Percentiles rank a stretch among this genome's conserved stretches.
Conservation (phyloP, 345 rosid species). For the Citrus sp. region DNA sequence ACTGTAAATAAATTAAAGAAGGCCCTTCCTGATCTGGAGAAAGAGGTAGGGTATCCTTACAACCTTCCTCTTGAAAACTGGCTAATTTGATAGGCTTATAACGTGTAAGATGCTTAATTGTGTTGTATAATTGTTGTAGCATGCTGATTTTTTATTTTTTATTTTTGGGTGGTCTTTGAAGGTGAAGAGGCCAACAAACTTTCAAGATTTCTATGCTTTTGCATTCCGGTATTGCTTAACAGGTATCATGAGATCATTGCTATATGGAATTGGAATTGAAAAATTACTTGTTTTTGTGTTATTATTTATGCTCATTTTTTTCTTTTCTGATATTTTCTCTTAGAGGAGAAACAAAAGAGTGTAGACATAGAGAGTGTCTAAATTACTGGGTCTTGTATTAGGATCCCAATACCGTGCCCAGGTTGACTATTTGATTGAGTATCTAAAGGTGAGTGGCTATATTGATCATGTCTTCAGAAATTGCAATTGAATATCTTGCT, state of each 20-base stretch:
- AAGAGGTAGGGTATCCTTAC: slow-evolving; percentile 54
- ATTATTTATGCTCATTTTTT: slow-evolving; percentile 9
- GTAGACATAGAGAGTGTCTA: slow-evolving; percentile 87
- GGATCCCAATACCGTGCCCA: slow-evolving; percentile 69
- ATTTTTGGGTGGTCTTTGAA: slow-evolving; percentile 22
- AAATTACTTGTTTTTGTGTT: background rate
- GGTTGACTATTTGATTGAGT: slow-evolving; percentile 73
- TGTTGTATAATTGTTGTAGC: background rate
- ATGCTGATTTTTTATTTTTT: slow-evolving; percentile 13
- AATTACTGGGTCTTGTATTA: slow-evolving; percentile 75
- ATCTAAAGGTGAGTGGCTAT: slow-evolving; percentile 51
- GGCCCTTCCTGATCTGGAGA: slow-evolving; percentile 74
- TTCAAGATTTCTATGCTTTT: slow-evolving; percentile 77
- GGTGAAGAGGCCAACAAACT: slow-evolving; percentile 71
- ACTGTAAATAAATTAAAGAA: slow-evolving; percentile 65
- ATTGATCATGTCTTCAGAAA: background rate
- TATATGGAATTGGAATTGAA: slow-evolving; percentile 5
- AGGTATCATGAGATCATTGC: slow-evolving; percentile 39
- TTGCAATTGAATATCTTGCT: slow-evolving; percentile 1
- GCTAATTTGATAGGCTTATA: background rate
- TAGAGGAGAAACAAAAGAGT: slow-evolving; percentile 93
- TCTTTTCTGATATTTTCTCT: slow-evolving; percentile 10
- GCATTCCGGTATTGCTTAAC: slow-evolving; percentile 89
- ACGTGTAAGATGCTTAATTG: background rate
- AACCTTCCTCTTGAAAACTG: background rate